These are phyloP conservation scores for Bipolaris zeicola DNA, from an alignment of 2,329 filamentous ascomycete species.

Conservation along the genomic window DNA sequence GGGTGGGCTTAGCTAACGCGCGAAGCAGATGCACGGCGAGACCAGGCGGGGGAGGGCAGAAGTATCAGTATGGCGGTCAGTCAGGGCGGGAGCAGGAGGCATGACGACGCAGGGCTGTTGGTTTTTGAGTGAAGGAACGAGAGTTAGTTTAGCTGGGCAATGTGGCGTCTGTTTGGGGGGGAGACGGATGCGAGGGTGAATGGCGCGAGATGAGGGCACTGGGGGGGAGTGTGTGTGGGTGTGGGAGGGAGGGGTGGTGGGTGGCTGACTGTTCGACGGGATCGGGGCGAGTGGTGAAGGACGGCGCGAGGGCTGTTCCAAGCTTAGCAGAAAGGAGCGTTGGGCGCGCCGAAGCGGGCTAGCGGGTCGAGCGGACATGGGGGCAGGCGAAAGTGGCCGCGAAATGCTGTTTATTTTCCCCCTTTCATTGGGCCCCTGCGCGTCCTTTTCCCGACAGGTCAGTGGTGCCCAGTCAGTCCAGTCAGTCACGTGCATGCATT, in stretches of 20 bases:
- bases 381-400: slow-evolving; percentile 9
- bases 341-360: slow-evolving; percentile 20
- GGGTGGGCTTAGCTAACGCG: slow-evolving; percentile 16
- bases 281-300: slow-evolving; percentile 31
- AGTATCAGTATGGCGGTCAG: slow-evolving; percentile 23
- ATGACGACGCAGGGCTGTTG: slow-evolving; percentile 22
- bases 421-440: slow-evolving; percentile 18
- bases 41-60: slow-evolving; percentile 13
- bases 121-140: slow-evolving; percentile 13
- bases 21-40: slow-evolving; percentile 19
- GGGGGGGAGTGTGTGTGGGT: background rate
- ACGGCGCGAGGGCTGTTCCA: slow-evolving; percentile 26
- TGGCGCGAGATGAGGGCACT: slow-evolving; percentile 36
- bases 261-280: slow-evolving; percentile 35
- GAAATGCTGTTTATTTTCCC: slow-evolving; percentile 26
- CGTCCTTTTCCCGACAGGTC: slow-evolving; percentile 1
- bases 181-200: slow-evolving; percentile 19
- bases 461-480: slow-evolving; percentile 10
- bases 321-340: slow-evolving; percentile 26
- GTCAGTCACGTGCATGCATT: slow-evolving; percentile 29
- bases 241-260: slow-evolving; percentile 11
- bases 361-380: slow-evolving; percentile 3
- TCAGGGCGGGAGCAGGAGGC: slow-evolving; percentile 15
- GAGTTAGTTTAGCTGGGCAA: slow-evolving; percentile 8
- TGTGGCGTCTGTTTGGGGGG: slow-evolving; percentile 16